Conservation (phyloP, 2,329 filamentous ascomycete genomes). For the Colletotrichum tofieldiae region DNA sequence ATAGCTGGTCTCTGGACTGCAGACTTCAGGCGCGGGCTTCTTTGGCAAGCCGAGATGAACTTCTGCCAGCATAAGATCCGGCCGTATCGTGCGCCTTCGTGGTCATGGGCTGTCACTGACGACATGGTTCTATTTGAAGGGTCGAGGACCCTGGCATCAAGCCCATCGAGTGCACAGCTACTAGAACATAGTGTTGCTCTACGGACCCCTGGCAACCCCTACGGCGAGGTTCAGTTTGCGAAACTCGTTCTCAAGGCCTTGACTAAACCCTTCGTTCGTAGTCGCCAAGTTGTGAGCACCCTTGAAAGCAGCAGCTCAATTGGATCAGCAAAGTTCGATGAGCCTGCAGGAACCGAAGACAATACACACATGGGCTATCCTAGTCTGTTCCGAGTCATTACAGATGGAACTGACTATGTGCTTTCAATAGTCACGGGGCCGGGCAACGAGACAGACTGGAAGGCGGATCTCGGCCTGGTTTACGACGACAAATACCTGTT, state of each 20-base stretch:
- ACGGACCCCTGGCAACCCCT: neutral
- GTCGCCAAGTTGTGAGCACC: conserved; percentile 5
- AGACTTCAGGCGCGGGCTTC: neutral
- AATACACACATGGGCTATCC: neutral
- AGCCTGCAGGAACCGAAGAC: neutral
- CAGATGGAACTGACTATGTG: neutral
- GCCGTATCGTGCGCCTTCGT: neutral
- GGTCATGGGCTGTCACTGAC: conserved; percentile 10
- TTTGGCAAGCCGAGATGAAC: neutral
- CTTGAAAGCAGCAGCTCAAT: neutral
- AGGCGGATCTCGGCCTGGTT: neutral
- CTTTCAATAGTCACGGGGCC: neutral
- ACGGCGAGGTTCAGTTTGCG: neutral
- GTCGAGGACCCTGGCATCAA: neutral
- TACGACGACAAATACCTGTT: neutral
- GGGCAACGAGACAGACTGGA: neutral
- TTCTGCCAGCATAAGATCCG: neutral
- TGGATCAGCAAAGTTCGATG: neutral
- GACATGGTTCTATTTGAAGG: neutral
- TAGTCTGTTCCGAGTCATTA: neutral
- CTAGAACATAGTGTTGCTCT: neutral
- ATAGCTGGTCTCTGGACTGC: conserved; percentile 2
- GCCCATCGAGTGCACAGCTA: neutral
- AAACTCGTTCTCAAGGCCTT: conserved; percentile 8
- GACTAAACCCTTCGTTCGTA: neutral